Base-by-base conservation (phyloP, 2,329 filamentous ascomycete species). In the Verticillium zaregamsianum region DNA sequence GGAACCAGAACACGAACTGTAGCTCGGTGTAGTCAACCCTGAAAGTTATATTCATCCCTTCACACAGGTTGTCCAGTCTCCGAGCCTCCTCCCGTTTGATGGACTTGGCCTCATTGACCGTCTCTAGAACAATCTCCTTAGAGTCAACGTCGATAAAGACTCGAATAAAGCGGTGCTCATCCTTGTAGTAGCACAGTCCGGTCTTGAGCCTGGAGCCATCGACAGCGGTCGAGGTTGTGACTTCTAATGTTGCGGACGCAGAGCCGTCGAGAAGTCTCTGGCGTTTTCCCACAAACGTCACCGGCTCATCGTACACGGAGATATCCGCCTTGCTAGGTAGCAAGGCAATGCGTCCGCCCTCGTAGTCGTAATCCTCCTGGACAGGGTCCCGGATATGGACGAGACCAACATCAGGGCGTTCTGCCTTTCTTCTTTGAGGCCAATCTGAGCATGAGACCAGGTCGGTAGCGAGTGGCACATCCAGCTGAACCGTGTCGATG, bases 151-250 rank as follows among this genome's bases (percentile, higher is more conserved):
- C 56, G 52, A 62, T 57, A 55, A 58, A 60, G 20, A 65, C 40
- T 12, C 63, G 55, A 3, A 63, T 57, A 55, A 61, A 67, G 17
- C 67, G 66, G 55, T 66, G 63, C 56, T 67, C 64, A 58, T 70
- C 68, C 57, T 70, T 70, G 65, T 68, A 69, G 33, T 63, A 55
- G 57, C 64, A 62, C 17, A 70, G 57, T 3, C 68, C 67, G 23
- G 61, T 66, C 39, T 60, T 63, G 25, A 65, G 54, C n/a, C 33
- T 5, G 11, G 56, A 40, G 35, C 35, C 33, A 12, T 17, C 20
- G 5, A 7, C 20, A 31, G 35, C 15, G 37, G 37, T n/a, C n/a
- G 8, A 3, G n/a, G 55, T 17, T 14, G 20, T 23, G 49, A 52
- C 17, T 31, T 55, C 32, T 11, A 56, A 55, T 12, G 0, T 45